phyloP scores from a whole-genome alignment of 2,329 filamentous ascomycete genomes.

The Endothia cerciana region DNA sequence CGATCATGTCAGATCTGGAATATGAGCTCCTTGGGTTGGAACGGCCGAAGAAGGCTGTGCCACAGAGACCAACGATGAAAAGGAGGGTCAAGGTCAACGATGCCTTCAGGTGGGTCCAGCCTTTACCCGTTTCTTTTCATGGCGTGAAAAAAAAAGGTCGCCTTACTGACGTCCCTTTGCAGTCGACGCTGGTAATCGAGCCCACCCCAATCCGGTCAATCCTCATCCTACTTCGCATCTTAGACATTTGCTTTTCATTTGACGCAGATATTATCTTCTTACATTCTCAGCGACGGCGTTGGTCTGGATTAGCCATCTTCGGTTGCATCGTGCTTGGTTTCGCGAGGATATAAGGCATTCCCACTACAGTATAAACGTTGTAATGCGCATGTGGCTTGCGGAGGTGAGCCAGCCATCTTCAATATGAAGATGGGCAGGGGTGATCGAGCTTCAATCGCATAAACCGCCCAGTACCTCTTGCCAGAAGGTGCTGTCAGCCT shows the following conservation, averaged over 20 bases:
- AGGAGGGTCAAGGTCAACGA: conserved; percentile 25
- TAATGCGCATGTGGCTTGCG: neutral
- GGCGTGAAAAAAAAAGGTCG: too few species aligned
- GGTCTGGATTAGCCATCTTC: neutral
- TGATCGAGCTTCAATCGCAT: neutral
- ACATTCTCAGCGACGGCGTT: conserved; percentile 10
- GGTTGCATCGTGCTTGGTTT: neutral
- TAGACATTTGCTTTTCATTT: neutral
- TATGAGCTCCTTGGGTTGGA: conserved; percentile 29
- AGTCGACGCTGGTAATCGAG: conserved; percentile 12
- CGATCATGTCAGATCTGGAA: conserved; percentile 28
- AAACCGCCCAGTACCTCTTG: neutral
- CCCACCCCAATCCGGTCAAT: neutral
- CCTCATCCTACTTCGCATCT: neutral
- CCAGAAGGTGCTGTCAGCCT: neutral
- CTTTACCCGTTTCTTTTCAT: neutral
- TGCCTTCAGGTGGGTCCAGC: conserved; percentile 26
- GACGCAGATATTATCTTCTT: neutral
- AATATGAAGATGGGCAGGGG: neutral
- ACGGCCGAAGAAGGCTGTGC: conserved; percentile 21
- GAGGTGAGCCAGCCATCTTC: neutral
- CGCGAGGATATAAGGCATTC: neutral
- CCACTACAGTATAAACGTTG: neutral
- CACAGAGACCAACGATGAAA: conserved; percentile 16
- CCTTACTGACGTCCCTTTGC: neutral